Conservation (phyloP, 2,329 filamentous ascomycete genomes). For the Botrytis porri region DNA sequence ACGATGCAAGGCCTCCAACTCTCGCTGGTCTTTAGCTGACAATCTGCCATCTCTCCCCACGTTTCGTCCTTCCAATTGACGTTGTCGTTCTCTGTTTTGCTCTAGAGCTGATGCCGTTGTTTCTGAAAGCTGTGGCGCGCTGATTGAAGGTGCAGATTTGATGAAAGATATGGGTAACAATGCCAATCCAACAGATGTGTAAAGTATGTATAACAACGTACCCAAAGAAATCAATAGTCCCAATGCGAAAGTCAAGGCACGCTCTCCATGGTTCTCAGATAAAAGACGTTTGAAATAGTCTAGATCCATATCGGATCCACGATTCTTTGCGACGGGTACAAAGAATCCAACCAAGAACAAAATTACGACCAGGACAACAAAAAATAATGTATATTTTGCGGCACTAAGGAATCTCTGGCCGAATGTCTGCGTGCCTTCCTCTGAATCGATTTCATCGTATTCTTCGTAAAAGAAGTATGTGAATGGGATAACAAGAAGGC, state of each 20-base stretch:
- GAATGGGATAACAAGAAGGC: conserved; percentile 86
- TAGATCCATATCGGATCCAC: conserved; percentile 69
- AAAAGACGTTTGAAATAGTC: conserved; percentile 90
- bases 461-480: conserved; percentile 99
- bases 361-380: conserved; percentile 74
- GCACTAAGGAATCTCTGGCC: conserved; percentile 75
- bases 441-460: conserved; percentile 85
- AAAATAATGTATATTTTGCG: conserved; percentile 84
- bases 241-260: conserved; percentile 83
- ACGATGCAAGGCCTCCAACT: conserved; percentile 80
- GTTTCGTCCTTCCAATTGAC: conserved; percentile 84
- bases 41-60: conserved; percentile 71
- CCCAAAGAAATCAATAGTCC: conserved; percentile 87
- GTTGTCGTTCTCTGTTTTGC: conserved; percentile 84
- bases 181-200: conserved; percentile 85
- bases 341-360: conserved; percentile 94
- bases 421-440: conserved; percentile 71
- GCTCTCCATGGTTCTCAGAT: conserved; percentile 84
- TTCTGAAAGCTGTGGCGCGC: conserved; percentile 72
- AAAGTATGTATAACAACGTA: conserved; percentile 80
- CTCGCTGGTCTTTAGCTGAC: conserved; percentile 80
- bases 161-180: conserved; percentile 87
- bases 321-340: conserved; percentile 72
- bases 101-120: conserved; percentile 78
- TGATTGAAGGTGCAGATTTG: conserved; percentile 84